Evolutionary conservation across 768 basidiomycete species (phyloP).

Genomic region (Suillus ampliporus): DNA sequence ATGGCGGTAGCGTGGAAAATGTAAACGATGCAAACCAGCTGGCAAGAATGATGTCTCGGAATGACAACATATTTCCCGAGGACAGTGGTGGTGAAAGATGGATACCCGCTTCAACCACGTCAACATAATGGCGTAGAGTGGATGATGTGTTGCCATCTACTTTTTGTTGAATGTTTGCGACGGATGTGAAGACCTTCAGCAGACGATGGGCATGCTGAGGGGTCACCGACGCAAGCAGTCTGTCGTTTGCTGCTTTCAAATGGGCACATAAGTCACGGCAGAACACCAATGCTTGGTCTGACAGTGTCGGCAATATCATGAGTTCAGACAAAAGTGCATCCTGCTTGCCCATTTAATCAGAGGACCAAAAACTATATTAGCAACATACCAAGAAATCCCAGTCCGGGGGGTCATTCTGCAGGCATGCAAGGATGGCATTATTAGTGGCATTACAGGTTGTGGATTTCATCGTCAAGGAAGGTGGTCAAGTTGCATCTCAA

Average conservation of each 20-base stretch:
- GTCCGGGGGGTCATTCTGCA: constrained; percentile 32
- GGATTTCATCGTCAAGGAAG: background rate
- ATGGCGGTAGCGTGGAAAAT: constrained; percentile 30
- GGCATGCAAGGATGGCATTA: constrained; percentile 21
- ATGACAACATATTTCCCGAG: constrained; percentile 27
- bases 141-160: constrained; percentile 31
- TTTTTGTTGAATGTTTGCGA: constrained; percentile 42
- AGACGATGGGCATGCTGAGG: constrained; percentile 45
- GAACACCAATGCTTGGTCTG: constrained; percentile 37
- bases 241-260: constrained; percentile 32
- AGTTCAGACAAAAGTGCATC: constrained; percentile 4
- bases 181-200: constrained; percentile 51
- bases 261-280: constrained; percentile 40
- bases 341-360: background rate
- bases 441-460: background rate
- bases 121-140: constrained; percentile 44
- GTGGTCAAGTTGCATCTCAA: background rate
- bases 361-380: background rate
- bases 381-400: constrained; percentile 38
- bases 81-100: constrained; percentile 7
- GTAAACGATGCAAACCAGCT: constrained; percentile 42
- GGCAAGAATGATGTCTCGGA: constrained; percentile 47
- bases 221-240: constrained; percentile 28
- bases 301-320: constrained; percentile 17
- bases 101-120: constrained; percentile 42